A percentile compares a stretch with the other conserved stretches of the same genome.
Conservation (phyloP, 495 filamentous ascomycete species). For the Chaetomium tenue region DNA sequence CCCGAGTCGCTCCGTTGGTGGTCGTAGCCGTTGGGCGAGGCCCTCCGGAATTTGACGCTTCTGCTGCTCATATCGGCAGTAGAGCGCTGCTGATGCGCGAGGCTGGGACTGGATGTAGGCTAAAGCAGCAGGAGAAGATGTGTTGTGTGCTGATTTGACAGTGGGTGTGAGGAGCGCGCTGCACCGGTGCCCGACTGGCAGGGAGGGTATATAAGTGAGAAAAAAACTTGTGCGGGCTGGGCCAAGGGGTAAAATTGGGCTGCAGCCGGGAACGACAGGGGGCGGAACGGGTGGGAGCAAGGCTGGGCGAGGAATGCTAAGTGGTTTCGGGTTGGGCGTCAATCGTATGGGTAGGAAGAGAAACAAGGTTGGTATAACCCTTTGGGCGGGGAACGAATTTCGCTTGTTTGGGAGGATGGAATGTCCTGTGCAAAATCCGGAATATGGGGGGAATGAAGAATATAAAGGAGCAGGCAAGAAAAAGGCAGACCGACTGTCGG, state of each 20-base stretch:
- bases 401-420: constrained; percentile 23
- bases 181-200: constrained; percentile 40
- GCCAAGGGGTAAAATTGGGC: constrained; percentile 33
- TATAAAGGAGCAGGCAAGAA: constrained; percentile 12
- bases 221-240: constrained; percentile 29
- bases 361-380: constrained; percentile 23
- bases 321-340: constrained; percentile 36
- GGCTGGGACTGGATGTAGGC: constrained; percentile 28
- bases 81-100: constrained; percentile 20
- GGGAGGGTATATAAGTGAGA: constrained; percentile 32
- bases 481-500: neutral
- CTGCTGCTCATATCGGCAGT: constrained; percentile 36
- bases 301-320: constrained; percentile 29
- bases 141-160: constrained; percentile 47
- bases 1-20: constrained; percentile 40
- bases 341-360: constrained; percentile 26
- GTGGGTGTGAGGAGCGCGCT: constrained; percentile 29
- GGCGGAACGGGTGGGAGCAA: constrained; percentile 18
- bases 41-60: constrained; percentile 37
- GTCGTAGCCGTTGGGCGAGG: constrained; percentile 33
- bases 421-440: constrained; percentile 1
- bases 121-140: constrained; percentile 36
- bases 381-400: constrained; percentile 30
- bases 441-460: constrained; percentile 10
- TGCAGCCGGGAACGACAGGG: constrained; percentile 20